phyloP scores from a whole-genome alignment of 441 rosid genomes.

The Gossypium davidsonii region DNA sequence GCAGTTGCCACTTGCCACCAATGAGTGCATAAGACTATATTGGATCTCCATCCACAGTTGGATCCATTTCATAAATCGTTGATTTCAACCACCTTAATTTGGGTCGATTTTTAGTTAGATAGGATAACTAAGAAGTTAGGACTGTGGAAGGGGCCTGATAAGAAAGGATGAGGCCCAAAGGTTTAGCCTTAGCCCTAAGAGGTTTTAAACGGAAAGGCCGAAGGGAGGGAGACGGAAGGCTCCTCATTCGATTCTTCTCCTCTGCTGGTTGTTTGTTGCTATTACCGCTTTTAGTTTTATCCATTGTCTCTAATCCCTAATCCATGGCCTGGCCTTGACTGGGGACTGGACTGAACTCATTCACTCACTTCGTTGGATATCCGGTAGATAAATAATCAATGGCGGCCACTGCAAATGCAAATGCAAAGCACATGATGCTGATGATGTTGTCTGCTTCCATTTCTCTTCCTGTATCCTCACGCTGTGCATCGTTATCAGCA shows the following conservation, averaged over 20 bases:
- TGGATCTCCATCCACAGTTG: no score
- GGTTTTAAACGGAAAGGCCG: background rate
- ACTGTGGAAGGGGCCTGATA: background rate
- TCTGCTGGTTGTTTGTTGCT: background rate
- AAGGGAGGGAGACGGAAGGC: background rate
- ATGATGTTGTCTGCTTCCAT: background rate
- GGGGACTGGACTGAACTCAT: background rate
- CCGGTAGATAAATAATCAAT: background rate
- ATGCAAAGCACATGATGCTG: background rate
- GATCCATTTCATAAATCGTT: no score
- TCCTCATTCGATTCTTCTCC: background rate
- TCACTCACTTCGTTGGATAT: background rate
- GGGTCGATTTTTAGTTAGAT: no score
- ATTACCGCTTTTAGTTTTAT: background rate
- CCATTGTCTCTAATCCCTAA: background rate
- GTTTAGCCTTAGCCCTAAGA: background rate
- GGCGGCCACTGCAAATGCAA: conserved; percentile 4
- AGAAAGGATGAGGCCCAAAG: conserved; percentile 2
- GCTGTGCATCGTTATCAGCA: background rate
- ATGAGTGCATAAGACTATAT: no score
- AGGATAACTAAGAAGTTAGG: no score
- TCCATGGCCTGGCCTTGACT: background rate
- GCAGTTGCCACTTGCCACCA: no score
- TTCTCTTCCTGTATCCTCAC: background rate
- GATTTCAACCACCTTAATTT: no score